Evolutionary conservation across 257 asterid species (phyloP).

Genomic region (Solanum arcanum): DNA sequence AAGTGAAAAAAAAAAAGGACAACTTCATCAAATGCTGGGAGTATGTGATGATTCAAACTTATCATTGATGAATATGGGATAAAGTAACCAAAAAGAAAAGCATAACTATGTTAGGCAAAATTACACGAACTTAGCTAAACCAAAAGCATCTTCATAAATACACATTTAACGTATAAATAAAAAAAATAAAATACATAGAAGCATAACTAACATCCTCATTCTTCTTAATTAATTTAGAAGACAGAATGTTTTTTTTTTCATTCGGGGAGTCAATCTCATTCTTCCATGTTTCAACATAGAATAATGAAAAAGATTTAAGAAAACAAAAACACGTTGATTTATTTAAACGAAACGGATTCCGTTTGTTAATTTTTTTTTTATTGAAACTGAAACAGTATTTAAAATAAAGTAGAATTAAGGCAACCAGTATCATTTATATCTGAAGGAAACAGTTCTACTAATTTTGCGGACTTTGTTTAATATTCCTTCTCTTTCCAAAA

Average conservation of each 20-base stretch:
- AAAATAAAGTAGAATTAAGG: not conserved
- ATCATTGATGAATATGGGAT: slow-evolving; percentile 8
- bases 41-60: not conserved
- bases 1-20: slow-evolving; percentile 1
- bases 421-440: not conserved
- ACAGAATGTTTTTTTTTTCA: not conserved
- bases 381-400: too few species aligned
- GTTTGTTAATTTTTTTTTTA: not conserved
- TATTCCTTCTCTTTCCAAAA: not conserved
- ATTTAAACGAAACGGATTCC: not conserved
- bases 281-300: not conserved
- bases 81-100: not conserved
- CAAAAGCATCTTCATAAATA: not conserved
- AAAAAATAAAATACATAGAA: not conserved
- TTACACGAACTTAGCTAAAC: not conserved
- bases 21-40: not conserved
- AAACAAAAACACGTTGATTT: not conserved
- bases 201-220: not conserved
- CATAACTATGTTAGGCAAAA: not conserved
- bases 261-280: not conserved
- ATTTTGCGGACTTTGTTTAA: not conserved
- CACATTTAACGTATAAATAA: not conserved
- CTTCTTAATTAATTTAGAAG: not conserved
- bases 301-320: not conserved
- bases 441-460: not conserved